phyloP scores from a whole-genome alignment of 306 rosid genomes.

The Alnus glutinosa region DNA sequence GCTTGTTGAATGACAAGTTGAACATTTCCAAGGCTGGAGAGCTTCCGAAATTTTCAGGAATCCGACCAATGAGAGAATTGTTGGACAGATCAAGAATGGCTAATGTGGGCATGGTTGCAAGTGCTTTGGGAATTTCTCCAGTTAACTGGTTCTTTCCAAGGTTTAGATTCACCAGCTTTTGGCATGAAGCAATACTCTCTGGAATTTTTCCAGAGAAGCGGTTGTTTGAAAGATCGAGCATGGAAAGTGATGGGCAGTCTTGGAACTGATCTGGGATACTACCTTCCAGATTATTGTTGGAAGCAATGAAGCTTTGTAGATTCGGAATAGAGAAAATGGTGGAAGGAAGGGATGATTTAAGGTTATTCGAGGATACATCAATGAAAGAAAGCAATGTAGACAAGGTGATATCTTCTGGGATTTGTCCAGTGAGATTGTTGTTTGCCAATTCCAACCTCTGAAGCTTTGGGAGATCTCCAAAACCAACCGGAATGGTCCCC shows the following conservation, averaged over 20 bases:
- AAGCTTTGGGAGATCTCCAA: conserved; percentile 67
- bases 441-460: conserved; percentile 76
- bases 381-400: conserved; percentile 82
- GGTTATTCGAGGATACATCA: conserved; percentile 72
- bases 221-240: conserved; percentile 71
- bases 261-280: conserved; percentile 67
- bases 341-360: conserved; percentile 67
- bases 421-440: conserved; percentile 70
- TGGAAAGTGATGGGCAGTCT: conserved; percentile 71
- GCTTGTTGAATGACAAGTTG: conserved; percentile 80
- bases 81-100: conserved; percentile 80
- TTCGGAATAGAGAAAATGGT: conserved; percentile 61
- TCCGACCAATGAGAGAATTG: conserved; percentile 61
- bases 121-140: conserved; percentile 64
- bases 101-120: conserved; percentile 71
- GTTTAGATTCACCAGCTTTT: conserved; percentile 68
- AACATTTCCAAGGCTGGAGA: conserved; percentile 79
- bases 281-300: conserved; percentile 65
- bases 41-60: conserved; percentile 72
- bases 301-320: conserved; percentile 79
- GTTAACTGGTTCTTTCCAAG: conserved; percentile 63
- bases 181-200: conserved; percentile 72
- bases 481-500: conserved; percentile 71
- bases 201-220: conserved; percentile 67
- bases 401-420: conserved; percentile 58